Evolutionary conservation across 176 grass and related monocot species (phyloP).

Genomic region (Avena sativa): DNA sequence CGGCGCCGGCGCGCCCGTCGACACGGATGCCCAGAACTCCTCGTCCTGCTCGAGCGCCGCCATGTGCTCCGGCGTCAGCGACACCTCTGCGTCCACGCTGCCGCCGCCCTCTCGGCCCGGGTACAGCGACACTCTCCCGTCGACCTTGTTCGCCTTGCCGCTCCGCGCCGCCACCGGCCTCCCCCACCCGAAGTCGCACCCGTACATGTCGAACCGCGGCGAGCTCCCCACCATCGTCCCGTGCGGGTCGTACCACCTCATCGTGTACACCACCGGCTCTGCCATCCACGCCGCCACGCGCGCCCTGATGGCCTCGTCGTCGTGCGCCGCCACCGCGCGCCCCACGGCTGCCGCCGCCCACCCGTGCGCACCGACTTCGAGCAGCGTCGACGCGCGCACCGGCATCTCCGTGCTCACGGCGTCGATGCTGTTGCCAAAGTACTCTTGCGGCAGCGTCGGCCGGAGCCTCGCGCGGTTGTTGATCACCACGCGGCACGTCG

Average conservation of each 20-base stretch:
- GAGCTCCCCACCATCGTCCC: background rate
- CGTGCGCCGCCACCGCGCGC: conserved; percentile 46
- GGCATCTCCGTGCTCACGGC: background rate
- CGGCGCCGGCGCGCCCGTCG: background rate
- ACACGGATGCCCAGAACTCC: background rate
- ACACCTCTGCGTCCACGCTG: conserved; percentile 5
- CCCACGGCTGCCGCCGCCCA: conserved; percentile 49
- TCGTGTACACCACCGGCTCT: background rate
- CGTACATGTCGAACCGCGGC: conserved; percentile 7
- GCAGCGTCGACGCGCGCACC: background rate
- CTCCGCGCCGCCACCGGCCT: background rate
- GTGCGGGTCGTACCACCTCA: background rate
- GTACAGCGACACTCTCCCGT: background rate
- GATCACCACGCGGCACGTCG: background rate
- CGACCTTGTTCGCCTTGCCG: background rate
- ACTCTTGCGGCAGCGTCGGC: background rate
- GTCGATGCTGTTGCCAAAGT: background rate
- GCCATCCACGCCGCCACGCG: conserved; percentile 7
- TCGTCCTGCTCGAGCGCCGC: background rate
- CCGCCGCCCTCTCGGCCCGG: background rate
- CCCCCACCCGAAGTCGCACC: conserved; percentile 7
- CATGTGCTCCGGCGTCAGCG: background rate
- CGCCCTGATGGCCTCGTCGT: conserved; percentile 43
- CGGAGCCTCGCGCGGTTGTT: background rate
- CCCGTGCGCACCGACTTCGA: conserved; percentile 49